Conservation (phyloP, 108 stramenopile species). For the Cyclostephanos invisitatus region DNA sequence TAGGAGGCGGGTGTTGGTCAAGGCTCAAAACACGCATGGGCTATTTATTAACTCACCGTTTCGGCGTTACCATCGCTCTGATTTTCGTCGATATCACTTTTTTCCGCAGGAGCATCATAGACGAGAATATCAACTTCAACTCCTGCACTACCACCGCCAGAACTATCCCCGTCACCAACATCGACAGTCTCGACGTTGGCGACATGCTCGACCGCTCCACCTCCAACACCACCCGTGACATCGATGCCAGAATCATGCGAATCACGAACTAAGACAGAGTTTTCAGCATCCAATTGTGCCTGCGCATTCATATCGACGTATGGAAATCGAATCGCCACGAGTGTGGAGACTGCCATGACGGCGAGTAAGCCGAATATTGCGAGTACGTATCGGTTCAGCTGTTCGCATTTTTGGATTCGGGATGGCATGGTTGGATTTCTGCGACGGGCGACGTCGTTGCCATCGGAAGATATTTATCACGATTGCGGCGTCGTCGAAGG, state of each 20-base stretch:
- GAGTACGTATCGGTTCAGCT: not conserved
- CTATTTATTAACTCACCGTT: no score
- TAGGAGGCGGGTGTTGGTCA: no score
- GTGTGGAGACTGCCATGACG: not conserved
- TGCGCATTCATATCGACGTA: slow-evolving; percentile 4
- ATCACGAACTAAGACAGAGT: not conserved
- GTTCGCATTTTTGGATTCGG: slow-evolving; percentile 1
- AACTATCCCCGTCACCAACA: not conserved
- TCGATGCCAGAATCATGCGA: not conserved
- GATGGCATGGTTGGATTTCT: not conserved
- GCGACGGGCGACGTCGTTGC: not conserved
- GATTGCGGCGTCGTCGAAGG: no score
- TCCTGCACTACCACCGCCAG: not conserved
- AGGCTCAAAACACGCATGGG: no score
- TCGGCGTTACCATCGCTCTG: no score
- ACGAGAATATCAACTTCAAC: not conserved
- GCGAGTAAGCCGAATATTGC: not conserved
- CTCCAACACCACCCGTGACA: not conserved
- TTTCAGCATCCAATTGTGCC: not conserved
- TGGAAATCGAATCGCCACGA: slow-evolving; percentile 1
- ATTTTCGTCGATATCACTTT: not conserved
- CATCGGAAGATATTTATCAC: no score
- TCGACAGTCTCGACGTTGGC: not conserved
- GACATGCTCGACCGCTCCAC: not conserved
- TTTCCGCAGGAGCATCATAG: not conserved